Evolutionary conservation across 1,139 yeast genomes (phyloP).

Genomic region (Suhomyces wounanorum): DNA sequence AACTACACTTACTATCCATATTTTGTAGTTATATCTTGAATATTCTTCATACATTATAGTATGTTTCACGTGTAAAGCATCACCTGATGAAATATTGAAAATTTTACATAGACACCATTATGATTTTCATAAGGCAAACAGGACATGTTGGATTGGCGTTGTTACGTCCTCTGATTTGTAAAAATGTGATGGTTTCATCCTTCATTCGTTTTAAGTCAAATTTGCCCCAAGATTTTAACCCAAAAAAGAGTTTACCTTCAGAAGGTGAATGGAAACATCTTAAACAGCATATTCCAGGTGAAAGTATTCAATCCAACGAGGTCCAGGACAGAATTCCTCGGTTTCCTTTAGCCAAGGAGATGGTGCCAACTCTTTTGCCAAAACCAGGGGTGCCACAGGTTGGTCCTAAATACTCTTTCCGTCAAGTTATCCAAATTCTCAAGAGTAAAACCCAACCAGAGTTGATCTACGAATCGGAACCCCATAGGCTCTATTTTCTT

Average conservation of each 20-base stretch:
- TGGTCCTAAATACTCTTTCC: conserved; percentile 55
- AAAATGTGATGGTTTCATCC: background rate
- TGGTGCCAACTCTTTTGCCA: conserved; percentile 69
- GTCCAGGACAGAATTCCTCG: conserved; percentile 55
- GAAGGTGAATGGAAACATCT: conserved; percentile 48
- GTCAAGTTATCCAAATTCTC: conserved; percentile 65
- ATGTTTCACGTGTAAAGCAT: background rate
- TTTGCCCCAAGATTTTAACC: conserved; percentile 30
- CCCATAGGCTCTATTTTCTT: conserved; percentile 74
- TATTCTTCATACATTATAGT: no score
- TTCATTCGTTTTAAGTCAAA: conserved; percentile 27
- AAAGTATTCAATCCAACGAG: conserved; percentile 50
- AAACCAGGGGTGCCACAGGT: conserved; percentile 74
- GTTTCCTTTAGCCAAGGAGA: conserved; percentile 67
- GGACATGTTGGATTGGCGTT: conserved; percentile 3
- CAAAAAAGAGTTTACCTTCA: conserved; percentile 35
- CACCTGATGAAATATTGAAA: conserved; percentile 3
- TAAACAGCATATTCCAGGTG: conserved; percentile 63
- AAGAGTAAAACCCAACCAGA: conserved; percentile 64
- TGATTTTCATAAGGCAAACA: background rate
- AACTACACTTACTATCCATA: no score
- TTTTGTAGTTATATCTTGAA: no score
- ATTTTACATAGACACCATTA: conserved; percentile 1
- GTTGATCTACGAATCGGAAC: conserved; percentile 79
- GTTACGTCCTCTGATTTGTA: background rate